A percentile compares a stretch with the other conserved stretches of the same genome.
These are phyloP conservation scores for Brassica napus DNA, from an alignment of 345 rosid genomes.

Conservation along the genomic window DNA sequence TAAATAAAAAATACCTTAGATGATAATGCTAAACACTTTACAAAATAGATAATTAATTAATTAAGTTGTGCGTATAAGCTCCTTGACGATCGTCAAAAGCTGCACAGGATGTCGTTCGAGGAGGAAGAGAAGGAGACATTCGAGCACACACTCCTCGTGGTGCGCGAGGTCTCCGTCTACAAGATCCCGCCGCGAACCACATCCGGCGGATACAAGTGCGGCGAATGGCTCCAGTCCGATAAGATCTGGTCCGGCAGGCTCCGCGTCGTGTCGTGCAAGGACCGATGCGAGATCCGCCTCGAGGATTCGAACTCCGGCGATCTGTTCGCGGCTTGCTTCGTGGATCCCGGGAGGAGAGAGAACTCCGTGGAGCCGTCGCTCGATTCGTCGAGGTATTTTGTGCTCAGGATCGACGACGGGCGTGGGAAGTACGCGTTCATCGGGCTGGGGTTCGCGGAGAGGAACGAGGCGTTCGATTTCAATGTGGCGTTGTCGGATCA, in stretches of 20 bases:
- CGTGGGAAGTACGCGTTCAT: slow-evolving; percentile 90
- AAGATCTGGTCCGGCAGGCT: slow-evolving; percentile 99
- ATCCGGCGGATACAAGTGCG: slow-evolving; percentile 98
- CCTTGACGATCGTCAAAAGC: slow-evolving; percentile 26
- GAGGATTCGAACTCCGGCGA: slow-evolving; percentile 93
- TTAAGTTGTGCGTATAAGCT: neutral
- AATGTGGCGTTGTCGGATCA: slow-evolving; percentile 98
- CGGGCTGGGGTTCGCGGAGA: slow-evolving; percentile 84
- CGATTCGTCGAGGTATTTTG: slow-evolving; percentile 92
- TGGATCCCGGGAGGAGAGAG: slow-evolving; percentile 83
- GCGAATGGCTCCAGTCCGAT: slow-evolving; percentile 98
- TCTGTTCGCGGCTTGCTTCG: slow-evolving; percentile 93
- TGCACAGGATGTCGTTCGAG: slow-evolving; percentile 68
- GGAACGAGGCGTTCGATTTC: slow-evolving; percentile 99
- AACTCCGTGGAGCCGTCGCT: slow-evolving; percentile 87
- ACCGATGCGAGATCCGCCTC: slow-evolving; percentile 95
- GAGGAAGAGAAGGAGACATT: slow-evolving; percentile 85
- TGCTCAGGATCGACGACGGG: slow-evolving; percentile 94
- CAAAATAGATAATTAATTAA: neutral
- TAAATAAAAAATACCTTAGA: neutral
- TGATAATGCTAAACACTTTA: slow-evolving; percentile 2
- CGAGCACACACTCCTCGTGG: slow-evolving; percentile 94
- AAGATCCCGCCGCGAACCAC: slow-evolving; percentile 94
- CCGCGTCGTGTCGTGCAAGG: slow-evolving; percentile 92
- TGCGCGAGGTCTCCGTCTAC: slow-evolving; percentile 88